phyloP scores from a whole-genome alignment of 148 eudicot species.

The Talinum fruticosum region DNA sequence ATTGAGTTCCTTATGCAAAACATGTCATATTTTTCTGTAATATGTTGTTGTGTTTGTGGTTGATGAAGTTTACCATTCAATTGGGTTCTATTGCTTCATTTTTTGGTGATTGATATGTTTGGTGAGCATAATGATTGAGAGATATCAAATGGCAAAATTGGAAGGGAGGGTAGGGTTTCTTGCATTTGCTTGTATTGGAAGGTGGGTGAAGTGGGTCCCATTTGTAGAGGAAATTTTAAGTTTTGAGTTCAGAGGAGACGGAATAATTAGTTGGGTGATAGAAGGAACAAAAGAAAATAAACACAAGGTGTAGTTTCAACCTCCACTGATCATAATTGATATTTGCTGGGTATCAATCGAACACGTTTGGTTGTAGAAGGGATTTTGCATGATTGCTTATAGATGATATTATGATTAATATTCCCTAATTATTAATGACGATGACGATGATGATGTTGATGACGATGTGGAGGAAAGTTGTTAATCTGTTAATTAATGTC shows the following conservation, averaged over 20 bases:
- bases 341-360: constrained; percentile 25
- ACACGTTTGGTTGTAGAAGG: constrained; percentile 5
- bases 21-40: not conserved
- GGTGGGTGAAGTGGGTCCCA: constrained; percentile 53
- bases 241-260: constrained; percentile 35
- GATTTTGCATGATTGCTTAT: constrained; percentile 21
- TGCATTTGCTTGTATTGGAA: constrained; percentile 32
- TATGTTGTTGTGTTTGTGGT: constrained; percentile 9
- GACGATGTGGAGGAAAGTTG: constrained; percentile 8
- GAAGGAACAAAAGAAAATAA: constrained; percentile 31
- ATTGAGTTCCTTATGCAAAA: constrained; percentile 10
- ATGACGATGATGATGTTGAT: constrained; percentile 7
- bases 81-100: constrained; percentile 26
- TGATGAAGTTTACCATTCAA: constrained; percentile 19
- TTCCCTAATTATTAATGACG: not conserved
- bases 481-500: not conserved
- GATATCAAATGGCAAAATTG: constrained; percentile 17
- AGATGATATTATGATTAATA: constrained; percentile 14
- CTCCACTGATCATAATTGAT: constrained; percentile 20
- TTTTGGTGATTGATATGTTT: constrained; percentile 21
- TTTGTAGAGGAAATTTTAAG: constrained; percentile 27
- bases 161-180: constrained; percentile 4
- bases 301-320: constrained; percentile 17
- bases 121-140: constrained; percentile 16
- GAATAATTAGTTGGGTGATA: constrained; percentile 44